Evolutionary conservation across 2,329 filamentous ascomycete species (phyloP).

Genomic region (Botrytis tulipae): DNA sequence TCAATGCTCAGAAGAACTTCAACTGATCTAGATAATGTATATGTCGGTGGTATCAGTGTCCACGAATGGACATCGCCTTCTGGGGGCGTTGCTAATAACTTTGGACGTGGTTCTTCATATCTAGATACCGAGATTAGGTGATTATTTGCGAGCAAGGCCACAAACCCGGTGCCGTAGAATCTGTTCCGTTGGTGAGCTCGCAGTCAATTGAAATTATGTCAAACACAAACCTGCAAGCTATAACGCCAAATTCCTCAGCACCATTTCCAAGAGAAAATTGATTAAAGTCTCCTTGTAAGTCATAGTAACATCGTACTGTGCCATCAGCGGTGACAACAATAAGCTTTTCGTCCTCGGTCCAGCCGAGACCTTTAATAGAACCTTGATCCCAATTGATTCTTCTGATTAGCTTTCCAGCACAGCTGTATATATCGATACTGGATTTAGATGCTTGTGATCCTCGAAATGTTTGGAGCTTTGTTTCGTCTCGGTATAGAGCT

Average conservation of each 20-base stretch:
- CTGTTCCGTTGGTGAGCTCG: constrained; percentile 24
- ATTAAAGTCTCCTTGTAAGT: constrained; percentile 91
- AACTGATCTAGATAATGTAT: constrained; percentile 87
- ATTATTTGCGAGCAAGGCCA: constrained; percentile 87
- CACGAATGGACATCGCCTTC: constrained; percentile 81
- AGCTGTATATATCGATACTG: constrained; percentile 92
- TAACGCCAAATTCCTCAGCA: constrained; percentile 82
- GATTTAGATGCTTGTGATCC: constrained; percentile 71
- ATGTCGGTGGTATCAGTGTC: constrained; percentile 82
- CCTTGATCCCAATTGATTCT: constrained; percentile 91
- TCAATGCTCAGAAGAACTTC: constrained; percentile 86
- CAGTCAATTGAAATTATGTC: not conserved
- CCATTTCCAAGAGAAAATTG: constrained; percentile 91
- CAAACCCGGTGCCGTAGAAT: constrained; percentile 91
- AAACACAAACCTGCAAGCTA: constrained; percentile 63
- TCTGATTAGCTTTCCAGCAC: constrained; percentile 82
- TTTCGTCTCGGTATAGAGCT: constrained; percentile 88
- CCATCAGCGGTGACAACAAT: constrained; percentile 87
- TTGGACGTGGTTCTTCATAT: constrained; percentile 88
- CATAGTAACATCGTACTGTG: constrained; percentile 81
- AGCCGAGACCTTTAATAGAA: constrained; percentile 81
- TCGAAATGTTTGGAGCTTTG: constrained; percentile 76
- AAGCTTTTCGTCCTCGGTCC: constrained; percentile 93
- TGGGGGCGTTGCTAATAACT: constrained; percentile 72
- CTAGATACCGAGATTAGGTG: constrained; percentile 80